Conservation (phyloP, 176 grass and related monocot genomes). For the Avena eriantha region DNA sequence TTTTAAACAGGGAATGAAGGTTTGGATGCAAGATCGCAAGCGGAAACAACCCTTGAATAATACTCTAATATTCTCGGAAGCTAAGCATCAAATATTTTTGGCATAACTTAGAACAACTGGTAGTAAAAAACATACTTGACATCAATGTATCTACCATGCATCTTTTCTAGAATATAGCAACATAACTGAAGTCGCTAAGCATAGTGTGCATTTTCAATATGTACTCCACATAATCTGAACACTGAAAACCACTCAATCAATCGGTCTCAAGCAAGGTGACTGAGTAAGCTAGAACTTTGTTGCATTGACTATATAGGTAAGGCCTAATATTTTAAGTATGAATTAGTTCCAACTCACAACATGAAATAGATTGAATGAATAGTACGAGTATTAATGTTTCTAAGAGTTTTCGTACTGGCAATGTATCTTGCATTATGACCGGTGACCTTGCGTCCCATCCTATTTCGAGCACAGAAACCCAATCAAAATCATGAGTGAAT, state of each 20-base stretch:
- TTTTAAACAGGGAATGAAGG: constrained; percentile 24
- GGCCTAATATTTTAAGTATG: background rate
- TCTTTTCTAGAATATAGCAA: constrained; percentile 32
- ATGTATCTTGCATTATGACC: background rate
- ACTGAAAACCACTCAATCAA: constrained; percentile 39
- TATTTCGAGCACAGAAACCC: background rate
- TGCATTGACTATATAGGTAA: constrained; percentile 7
- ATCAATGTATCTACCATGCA: constrained; percentile 14
- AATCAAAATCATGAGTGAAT: background rate
- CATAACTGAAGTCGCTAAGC: background rate
- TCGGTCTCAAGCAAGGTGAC: constrained; percentile 24
- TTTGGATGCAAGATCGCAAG: constrained; percentile 35
- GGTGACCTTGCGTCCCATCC: background rate
- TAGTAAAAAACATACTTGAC: constrained; percentile 32
- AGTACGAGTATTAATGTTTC: background rate
- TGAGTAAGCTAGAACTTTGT: constrained; percentile 17
- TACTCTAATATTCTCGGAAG: background rate
- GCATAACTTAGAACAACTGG: constrained; percentile 1
- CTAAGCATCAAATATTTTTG: constrained; percentile 34
- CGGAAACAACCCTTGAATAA: constrained; percentile 26
- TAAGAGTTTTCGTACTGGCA: background rate
- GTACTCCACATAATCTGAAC: constrained; percentile 32
- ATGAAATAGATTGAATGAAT: background rate
- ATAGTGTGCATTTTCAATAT: constrained; percentile 4
- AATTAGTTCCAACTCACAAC: constrained; percentile 13